Evolutionary conservation across 306 rosid species (phyloP), one percentile per base, ranked within the genome.

Genomic region (Ochetophila trinervis): DNA sequence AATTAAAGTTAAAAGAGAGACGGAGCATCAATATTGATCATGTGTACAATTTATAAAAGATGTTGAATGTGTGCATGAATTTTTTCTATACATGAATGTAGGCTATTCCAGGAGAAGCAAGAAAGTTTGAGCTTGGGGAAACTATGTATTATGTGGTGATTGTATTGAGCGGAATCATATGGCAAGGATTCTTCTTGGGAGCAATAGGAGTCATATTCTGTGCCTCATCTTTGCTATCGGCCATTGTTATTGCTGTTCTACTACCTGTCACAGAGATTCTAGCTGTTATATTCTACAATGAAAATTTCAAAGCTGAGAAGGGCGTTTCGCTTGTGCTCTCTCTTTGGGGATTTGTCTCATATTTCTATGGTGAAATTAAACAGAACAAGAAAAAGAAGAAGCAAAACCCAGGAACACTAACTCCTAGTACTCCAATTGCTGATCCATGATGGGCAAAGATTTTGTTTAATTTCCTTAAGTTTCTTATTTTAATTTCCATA

Each of bases 131-230:
- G 57, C 74, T 85, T 0, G 92, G 95, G 22, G 85, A 82, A 63
- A 79, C 79, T 0, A 84, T 51, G 56, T 91, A 87, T 63, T 92
- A 89, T 19, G 64, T 79, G 27, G 75, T 89, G 72, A 30, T 89
- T 3, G 89, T 72, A 35, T 56, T 51, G 57, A 79, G 79, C 62
- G 87, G 88, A 15, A 60, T 92, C 37, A 48, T 82, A 30, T 92
- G 91, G 92, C 96, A 89, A 57, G 49, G 40, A 37, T 92, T 89
- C 82, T 92, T 85, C 80, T 11, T 92, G 47, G 98, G 96, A 58
- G 88, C 83, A 4, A 71, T 87, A 7, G 98, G 96, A 63, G 72
- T 92, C 49, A 74, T 89, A 55, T 92, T 87, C 42, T 92, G 85
- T 14, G 76, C 91, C 0, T 92, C 96, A 0, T 89, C 98, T 21